Evolutionary conservation across 345 rosid genomes (phyloP).

Genomic region (Syzygium aromaticum): DNA sequence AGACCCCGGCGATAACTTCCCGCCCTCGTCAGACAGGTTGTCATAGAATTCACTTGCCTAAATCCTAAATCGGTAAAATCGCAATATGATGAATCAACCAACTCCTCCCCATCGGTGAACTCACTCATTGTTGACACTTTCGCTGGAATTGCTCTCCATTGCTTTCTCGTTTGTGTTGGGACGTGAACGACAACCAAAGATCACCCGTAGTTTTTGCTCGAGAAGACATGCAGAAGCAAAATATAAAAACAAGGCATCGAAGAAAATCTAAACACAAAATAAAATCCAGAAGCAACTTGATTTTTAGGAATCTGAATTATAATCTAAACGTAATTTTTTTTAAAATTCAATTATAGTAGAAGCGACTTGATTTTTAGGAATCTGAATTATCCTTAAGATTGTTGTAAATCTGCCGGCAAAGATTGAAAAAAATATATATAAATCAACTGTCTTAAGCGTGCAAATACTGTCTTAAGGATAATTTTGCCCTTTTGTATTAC

Average conservation of each 20-base stretch:
- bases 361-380: not conserved
- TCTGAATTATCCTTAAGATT: not conserved
- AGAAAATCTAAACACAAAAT: not conserved
- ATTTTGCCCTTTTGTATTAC: fast-evolving
- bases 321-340: not conserved
- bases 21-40: no score
- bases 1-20: not conserved
- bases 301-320: not conserved
- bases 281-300: not conserved
- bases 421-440: not conserved
- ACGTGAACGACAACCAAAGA: not conserved
- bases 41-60: not conserved
- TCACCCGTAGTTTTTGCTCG: not conserved
- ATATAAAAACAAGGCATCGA: not conserved
- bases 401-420: not conserved
- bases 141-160: not conserved
- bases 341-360: not conserved
- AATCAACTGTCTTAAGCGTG: fast-evolving
- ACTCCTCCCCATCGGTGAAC: not conserved
- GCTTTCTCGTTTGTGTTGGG: not conserved
- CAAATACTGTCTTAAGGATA: not conserved
- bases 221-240: not conserved
- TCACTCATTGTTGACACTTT: not conserved
- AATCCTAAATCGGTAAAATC: not conserved
- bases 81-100: not conserved